Evolutionary conservation across 306 rosid species (phyloP), one percentile per base, ranked within the genome.

Genomic region (Echinosophora koreensis): DNA sequence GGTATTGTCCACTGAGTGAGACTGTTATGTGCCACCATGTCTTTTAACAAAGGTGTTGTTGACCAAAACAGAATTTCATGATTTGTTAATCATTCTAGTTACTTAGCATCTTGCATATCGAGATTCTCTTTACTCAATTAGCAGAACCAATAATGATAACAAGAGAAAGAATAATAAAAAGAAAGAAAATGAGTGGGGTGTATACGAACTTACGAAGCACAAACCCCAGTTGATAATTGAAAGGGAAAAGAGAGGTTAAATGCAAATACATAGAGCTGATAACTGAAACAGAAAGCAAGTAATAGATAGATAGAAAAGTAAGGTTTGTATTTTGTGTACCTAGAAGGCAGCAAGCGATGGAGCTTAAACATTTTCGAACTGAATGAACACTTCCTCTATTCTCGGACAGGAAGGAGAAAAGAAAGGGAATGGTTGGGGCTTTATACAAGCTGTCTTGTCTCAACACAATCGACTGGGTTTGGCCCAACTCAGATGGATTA

Each of bases 291-390:
- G 3, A 18, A 32, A 22, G 5, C 3, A 7, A 59, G 61, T 22
- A 55, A 50, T 0, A n/a, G 59, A 9, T 30, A 8, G 22, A 22
- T 22, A 22, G 22, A 22, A n/a, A n/a, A 52, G 34, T 1, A 41
- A 51, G 83, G 12, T 6, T 52, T 15, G 39, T 11, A 34, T 1
- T 16, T 4, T 5, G 66, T 81, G 70, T 83, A 89, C 91, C 89
- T 87, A 54, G 71, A 77, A 68, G 77, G 30, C 3, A 90, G 18
- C 28, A 78, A 42, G 56, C 92, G 90, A 70, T 80, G 65, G 2
- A 88, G 62, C 84, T 76, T 90, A 39, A 82, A 86, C 94, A 88
- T 90, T 82, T 71, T 80, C 7, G 13, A 13, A 39, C 32, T 22
- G 22, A 22, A 22, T 22, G 22, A 22, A 11, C 47, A 11, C 47